Conservation (phyloP, 1,139 yeast species). For the Geotrichum carabidarum region DNA sequence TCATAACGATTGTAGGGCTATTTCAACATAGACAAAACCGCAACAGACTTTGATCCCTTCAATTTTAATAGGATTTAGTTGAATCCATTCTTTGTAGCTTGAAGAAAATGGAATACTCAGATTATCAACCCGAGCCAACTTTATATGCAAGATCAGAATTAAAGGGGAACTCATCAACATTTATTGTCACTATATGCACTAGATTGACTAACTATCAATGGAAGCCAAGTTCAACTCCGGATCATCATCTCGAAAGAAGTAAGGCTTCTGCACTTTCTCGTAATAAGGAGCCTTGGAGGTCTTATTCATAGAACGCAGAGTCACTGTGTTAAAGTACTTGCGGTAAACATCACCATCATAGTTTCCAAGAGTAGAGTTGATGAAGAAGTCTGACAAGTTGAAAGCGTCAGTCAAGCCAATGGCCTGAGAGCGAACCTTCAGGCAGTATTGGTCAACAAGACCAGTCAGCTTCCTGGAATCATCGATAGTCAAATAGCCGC, state of each 20-base stretch:
- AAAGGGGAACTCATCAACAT: too few relatives aligned
- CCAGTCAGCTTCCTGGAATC: conserved; percentile 36
- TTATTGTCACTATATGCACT: neutral
- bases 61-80: too few relatives aligned
- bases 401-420: conserved; percentile 87
- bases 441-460: conserved; percentile 39
- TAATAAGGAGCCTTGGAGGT: conserved; percentile 39
- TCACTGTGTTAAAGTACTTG: conserved; percentile 51
- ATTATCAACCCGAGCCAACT: neutral
- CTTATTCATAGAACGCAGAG: conserved; percentile 33
- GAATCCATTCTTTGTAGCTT: neutral
- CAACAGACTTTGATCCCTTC: too few relatives aligned
- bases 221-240: conserved; percentile 21
- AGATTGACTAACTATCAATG: neutral
- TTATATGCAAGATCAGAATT: too few relatives aligned
- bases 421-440: conserved; percentile 54
- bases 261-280: conserved; percentile 40
- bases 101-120: neutral
- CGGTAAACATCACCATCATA: conserved; percentile 84
- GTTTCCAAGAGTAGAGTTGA: conserved; percentile 80
- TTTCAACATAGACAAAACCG: too few relatives aligned
- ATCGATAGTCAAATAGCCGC: conserved; percentile 44
- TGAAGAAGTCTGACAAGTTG: conserved; percentile 75
- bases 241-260: conserved; percentile 30
- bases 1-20: too few relatives aligned